Conservation (phyloP, 139 green algal species). For the Micromonas commoda region DNA sequence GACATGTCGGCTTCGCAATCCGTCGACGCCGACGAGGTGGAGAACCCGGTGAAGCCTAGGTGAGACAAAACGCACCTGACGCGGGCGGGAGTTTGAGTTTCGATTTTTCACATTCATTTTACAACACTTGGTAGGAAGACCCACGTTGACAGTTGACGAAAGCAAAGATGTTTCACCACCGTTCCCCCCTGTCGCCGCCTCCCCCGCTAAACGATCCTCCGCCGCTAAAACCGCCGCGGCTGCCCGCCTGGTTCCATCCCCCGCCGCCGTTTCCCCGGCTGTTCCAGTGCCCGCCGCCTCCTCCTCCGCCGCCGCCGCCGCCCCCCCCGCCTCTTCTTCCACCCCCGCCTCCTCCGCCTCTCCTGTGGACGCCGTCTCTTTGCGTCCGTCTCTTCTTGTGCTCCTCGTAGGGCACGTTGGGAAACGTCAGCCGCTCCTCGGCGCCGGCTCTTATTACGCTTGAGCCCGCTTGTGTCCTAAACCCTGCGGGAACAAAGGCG, state of each 20-base stretch:
- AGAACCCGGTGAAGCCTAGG: too few species aligned
- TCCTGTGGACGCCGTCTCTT: not conserved
- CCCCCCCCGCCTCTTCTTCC: too few species aligned
- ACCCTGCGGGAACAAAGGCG: slow-evolving; percentile 4
- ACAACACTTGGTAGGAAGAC: too few species aligned
- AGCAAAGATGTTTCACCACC: too few species aligned
- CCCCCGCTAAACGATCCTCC: not conserved
- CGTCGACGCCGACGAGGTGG: too few species aligned
- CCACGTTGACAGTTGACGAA: too few species aligned
- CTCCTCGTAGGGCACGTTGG: slow-evolving; percentile 24
- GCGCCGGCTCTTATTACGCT: not conserved
- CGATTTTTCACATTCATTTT: too few species aligned
- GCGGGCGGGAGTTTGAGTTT: too few species aligned
- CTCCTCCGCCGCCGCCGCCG: too few species aligned
- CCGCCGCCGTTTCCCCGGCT: not conserved
- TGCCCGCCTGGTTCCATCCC: not conserved
- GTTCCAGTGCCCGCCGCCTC: not conserved
- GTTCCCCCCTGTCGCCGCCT: too few species aligned
- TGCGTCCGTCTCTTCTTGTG: slow-evolving; percentile 1
- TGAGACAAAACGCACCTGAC: too few species aligned
- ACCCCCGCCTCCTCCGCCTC: not conserved
- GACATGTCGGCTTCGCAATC: not conserved
- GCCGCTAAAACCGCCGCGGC: too few species aligned
- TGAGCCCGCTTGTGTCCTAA: not conserved
- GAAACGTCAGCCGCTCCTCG: slow-evolving; percentile 6